Evolutionary conservation across 2,329 filamentous ascomycete species (phyloP).

Genomic region (Chrysoporthe deuterocubensis): DNA sequence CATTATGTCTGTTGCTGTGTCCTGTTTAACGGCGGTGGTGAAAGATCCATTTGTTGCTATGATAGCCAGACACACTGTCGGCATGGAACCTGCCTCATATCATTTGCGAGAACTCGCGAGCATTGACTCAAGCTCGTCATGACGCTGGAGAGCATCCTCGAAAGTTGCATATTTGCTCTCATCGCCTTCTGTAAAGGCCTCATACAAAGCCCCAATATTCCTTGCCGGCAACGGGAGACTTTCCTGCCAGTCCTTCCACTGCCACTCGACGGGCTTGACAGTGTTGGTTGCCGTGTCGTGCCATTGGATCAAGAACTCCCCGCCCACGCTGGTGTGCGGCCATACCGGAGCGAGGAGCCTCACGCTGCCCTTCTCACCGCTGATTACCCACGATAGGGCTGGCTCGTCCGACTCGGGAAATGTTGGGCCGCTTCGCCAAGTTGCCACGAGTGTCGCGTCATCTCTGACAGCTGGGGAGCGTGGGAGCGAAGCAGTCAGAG

Average conservation of each 20-base stretch:
- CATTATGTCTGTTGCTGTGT: no score
- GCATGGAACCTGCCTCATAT: neutral
- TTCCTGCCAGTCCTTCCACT: slow-evolving; percentile 53
- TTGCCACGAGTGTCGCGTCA: slow-evolving; percentile 43
- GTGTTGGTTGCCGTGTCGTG: slow-evolving; percentile 52
- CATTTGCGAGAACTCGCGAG: neutral
- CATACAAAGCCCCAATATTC: slow-evolving; percentile 61
- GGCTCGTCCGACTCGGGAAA: slow-evolving; percentile 45
- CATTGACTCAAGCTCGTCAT: slow-evolving; percentile 16
- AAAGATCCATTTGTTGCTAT: no score
- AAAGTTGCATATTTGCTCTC: slow-evolving; percentile 21
- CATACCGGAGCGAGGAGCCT: slow-evolving; percentile 40
- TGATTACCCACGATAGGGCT: slow-evolving; percentile 50
- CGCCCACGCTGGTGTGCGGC: slow-evolving; percentile 35
- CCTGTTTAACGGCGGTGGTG: no score
- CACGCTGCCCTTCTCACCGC: slow-evolving; percentile 52
- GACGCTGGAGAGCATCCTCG: slow-evolving; percentile 17
- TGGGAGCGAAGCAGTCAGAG: slow-evolving; percentile 38
- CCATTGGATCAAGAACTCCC: slow-evolving; percentile 52
- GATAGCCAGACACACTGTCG: no score
- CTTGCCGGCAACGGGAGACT: slow-evolving; percentile 47
- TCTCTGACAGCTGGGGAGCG: slow-evolving; percentile 32
- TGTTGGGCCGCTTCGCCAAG: slow-evolving; percentile 49
- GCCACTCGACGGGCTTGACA: slow-evolving; percentile 47
- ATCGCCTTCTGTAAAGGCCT: slow-evolving; percentile 45